A percentile compares a stretch with the other conserved stretches of the same genome.
These are phyloP conservation scores for Starmerella apicola DNA, from an alignment of 805 yeast genomes.

Conservation along the genomic window DNA sequence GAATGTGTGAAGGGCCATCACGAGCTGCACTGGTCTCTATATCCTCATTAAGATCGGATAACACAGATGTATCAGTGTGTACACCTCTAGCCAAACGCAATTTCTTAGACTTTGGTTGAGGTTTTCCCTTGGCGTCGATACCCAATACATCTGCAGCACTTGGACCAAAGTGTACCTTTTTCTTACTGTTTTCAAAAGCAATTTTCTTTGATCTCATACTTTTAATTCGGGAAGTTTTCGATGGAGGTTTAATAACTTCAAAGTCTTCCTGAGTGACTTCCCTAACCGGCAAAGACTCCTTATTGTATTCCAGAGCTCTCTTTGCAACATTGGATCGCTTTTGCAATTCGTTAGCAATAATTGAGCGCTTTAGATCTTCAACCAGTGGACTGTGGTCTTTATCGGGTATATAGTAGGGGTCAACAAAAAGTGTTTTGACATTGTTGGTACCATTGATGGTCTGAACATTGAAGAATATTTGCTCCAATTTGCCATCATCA, in stretches of 20 bases:
- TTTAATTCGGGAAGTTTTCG: not conserved
- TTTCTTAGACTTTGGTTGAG: not conserved
- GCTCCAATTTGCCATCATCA: slow-evolving; percentile 26
- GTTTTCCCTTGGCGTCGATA: slow-evolving; percentile 1
- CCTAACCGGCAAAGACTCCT: not conserved
- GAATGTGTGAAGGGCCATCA: not conserved
- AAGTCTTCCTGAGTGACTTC: slow-evolving; percentile 9
- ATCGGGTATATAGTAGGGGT: slow-evolving; percentile 18
- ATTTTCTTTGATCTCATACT: not conserved
- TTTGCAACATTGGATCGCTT: slow-evolving; percentile 2
- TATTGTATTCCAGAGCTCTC: not conserved
- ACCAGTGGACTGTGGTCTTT: slow-evolving; percentile 20
- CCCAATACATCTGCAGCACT: slow-evolving; percentile 17
- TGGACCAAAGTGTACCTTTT: slow-evolving; percentile 12
- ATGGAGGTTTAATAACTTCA: slow-evolving; percentile 3
- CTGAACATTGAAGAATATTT: slow-evolving; percentile 21
- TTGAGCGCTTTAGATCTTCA: slow-evolving; percentile 7
- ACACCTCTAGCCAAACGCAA: not conserved
- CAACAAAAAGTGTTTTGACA: slow-evolving; percentile 23
- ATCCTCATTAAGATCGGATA: not conserved
- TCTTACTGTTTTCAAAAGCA: not conserved
- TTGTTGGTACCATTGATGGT: slow-evolving; percentile 15
- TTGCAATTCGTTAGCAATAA: slow-evolving; percentile 13
- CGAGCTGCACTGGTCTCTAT: not conserved
- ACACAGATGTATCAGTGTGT: not conserved